phyloP scores from a whole-genome alignment of 768 basidiomycete genomes.

The Tylopilus rubrobrunneus region DNA sequence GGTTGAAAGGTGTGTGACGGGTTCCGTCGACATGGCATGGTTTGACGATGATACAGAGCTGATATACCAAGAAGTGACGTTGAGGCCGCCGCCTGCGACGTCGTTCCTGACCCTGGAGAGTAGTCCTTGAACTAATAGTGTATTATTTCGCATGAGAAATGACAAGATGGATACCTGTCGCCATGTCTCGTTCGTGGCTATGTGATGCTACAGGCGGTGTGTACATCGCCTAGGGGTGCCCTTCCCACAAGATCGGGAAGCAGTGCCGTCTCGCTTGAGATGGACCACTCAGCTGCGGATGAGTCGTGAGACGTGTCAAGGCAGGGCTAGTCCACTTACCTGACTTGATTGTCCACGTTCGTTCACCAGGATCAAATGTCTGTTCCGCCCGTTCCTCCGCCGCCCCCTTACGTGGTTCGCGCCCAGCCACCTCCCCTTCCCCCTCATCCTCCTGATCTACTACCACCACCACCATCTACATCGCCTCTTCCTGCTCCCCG shows the following conservation, averaged over 20 bases:
- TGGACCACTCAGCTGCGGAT: too few species aligned
- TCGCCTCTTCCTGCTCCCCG: constrained; percentile 61
- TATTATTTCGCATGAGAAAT: too few species aligned
- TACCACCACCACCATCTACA: constrained; percentile 35
- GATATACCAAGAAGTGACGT: constrained; percentile 51
- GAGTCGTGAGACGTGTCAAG: too few species aligned
- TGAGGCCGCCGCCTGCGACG: constrained; percentile 9
- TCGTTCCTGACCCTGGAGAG: constrained; percentile 16
- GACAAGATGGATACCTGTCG: too few species aligned
- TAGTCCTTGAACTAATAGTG: constrained; percentile 1
- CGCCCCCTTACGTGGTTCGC: constrained; percentile 18
- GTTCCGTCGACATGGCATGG: background rate
- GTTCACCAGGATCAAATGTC: constrained; percentile 6
- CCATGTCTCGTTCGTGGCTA: too few species aligned
- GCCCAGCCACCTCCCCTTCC: constrained; percentile 45
- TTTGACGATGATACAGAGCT: constrained; percentile 24
- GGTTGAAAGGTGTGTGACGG: constrained; percentile 53
- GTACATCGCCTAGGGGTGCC: too few species aligned
- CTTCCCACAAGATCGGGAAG: too few species aligned
- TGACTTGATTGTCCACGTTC: background rate
- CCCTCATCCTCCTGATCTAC: constrained; percentile 32
- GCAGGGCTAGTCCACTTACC: too few species aligned
- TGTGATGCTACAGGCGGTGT: too few species aligned
- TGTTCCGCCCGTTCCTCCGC: constrained; percentile 31
- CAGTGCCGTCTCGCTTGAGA: too few species aligned